Conservation (phyloP, 495 filamentous ascomycete species). For the Xylaria cubensis region DNA sequence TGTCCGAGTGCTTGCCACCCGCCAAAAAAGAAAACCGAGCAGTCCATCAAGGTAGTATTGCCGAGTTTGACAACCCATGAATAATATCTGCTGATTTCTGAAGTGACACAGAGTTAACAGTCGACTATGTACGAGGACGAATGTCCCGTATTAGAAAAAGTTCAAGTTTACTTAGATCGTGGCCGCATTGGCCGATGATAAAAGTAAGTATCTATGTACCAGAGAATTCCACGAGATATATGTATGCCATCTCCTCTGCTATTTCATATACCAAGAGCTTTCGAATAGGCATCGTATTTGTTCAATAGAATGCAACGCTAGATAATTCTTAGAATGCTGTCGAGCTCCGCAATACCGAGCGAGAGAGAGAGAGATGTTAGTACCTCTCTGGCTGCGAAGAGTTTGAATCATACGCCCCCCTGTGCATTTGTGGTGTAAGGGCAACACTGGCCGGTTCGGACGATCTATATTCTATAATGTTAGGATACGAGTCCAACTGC, state of each 20-base stretch:
- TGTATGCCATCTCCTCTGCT: not conserved
- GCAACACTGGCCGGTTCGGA: not conserved
- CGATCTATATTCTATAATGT: not conserved
- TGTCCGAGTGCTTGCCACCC: not conserved
- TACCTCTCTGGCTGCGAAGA: not conserved
- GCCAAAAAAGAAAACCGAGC: not conserved
- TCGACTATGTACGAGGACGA: not conserved
- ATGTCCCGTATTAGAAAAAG: not conserved
- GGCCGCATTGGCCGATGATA: not conserved
- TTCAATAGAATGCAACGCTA: not conserved
- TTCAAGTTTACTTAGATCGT: not conserved
- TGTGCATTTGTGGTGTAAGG: not conserved
- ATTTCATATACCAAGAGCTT: not conserved
- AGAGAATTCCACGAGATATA: not conserved
- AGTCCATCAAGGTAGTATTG: not conserved
- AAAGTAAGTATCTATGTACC: not conserved
- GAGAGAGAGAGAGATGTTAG: not conserved
- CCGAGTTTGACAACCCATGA: slow-evolving; percentile 15
- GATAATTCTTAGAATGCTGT: not conserved
- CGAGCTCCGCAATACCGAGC: not conserved
- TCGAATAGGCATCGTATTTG: not conserved
- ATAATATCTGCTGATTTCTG: not conserved
- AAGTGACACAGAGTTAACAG: not conserved
- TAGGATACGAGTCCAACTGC: not conserved
- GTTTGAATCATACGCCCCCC: not conserved